Conservation (phyloP, 257 asterid species). For the Ophiorrhiza pumila region DNA sequence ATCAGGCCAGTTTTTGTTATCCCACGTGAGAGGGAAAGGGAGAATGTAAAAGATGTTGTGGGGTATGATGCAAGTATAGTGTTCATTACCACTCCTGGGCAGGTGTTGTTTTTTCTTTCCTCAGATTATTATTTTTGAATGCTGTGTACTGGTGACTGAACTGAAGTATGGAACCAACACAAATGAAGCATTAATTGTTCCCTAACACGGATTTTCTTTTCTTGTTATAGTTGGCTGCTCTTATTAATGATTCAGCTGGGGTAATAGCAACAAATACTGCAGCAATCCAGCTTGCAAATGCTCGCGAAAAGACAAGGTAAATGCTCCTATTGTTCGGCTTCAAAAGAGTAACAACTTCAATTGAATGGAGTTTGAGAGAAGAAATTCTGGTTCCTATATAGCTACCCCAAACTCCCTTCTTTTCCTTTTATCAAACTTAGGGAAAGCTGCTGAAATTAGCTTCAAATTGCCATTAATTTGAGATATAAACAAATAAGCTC, state of each 20-base stretch:
- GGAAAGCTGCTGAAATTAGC: background rate
- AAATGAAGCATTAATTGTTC: background rate
- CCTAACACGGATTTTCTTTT: conserved; percentile 1
- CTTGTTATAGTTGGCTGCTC: conserved; percentile 63
- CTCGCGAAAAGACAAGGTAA: conserved; percentile 82
- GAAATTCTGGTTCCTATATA: too few relatives aligned
- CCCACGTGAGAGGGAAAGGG: conserved; percentile 88
- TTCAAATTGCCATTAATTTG: too few relatives aligned
- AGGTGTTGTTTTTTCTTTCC: conserved; percentile 38
- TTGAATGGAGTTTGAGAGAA: too few relatives aligned
- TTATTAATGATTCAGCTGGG: conserved; percentile 79
- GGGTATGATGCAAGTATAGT: conserved; percentile 72
- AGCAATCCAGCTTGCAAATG: conserved; percentile 75
- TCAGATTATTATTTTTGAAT: background rate
- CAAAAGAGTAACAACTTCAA: background rate
- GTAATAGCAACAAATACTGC: conserved; percentile 80
- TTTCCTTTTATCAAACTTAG: background rate
- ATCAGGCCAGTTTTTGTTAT: conserved; percentile 66
- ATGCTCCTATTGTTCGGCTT: background rate
- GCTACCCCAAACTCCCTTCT: too few relatives aligned
- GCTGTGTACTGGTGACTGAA: background rate
- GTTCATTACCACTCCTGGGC: conserved; percentile 89
- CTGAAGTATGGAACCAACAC: background rate
- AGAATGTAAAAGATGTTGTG: conserved; percentile 55
- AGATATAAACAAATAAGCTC: background rate